Percentiles rank a stretch among this genome's conserved stretches.
These are phyloP conservation scores for Cystobasidium tubakii DNA, from an alignment of 768 basidiomycete species.

Conservation along the genomic window DNA sequence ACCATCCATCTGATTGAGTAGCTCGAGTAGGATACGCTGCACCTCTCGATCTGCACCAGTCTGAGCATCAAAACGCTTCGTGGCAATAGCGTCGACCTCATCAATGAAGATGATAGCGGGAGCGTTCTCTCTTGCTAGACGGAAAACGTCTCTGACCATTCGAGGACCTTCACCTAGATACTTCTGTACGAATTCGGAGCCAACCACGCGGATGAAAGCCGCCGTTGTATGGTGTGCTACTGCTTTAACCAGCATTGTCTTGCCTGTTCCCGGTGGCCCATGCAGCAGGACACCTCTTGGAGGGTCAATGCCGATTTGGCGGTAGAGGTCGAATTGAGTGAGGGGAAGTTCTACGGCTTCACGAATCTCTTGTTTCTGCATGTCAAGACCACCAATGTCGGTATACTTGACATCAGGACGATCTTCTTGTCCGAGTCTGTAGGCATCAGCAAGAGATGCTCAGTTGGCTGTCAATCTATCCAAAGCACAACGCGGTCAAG, in stretches of 20 bases:
- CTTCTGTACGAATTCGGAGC: constrained; percentile 98
- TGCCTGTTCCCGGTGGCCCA: constrained; percentile 96
- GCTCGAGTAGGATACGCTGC: constrained; percentile 91
- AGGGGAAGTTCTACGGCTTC: constrained; percentile 93
- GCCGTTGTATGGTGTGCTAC: constrained; percentile 97
- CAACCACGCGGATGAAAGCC: constrained; percentile 94
- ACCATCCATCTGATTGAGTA: constrained; percentile 99
- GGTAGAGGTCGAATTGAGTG: constrained; percentile 95
- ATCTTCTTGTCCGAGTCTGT: constrained; percentile 72
- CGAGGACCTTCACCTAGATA: constrained; percentile 98
- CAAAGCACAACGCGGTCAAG: neutral
- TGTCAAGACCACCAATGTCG: constrained; percentile 94
- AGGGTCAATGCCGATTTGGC: constrained; percentile 98
- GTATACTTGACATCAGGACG: constrained; percentile 87
- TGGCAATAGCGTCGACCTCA: constrained; percentile 88
- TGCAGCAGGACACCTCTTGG: constrained; percentile 94
- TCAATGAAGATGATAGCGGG: constrained; percentile 99
- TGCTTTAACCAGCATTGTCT: constrained; percentile 99
- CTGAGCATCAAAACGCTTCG: constrained; percentile 92
- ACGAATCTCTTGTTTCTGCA: constrained; percentile 96
- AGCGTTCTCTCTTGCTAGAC: constrained; percentile 90
- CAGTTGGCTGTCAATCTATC: neutral
- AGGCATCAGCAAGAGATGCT: neutral
- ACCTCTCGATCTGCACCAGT: constrained; percentile 98
- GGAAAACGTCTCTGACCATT: constrained; percentile 99